phyloP scores from a whole-genome alignment of 179 eudicot species.

The Carnegiea gigantea region DNA sequence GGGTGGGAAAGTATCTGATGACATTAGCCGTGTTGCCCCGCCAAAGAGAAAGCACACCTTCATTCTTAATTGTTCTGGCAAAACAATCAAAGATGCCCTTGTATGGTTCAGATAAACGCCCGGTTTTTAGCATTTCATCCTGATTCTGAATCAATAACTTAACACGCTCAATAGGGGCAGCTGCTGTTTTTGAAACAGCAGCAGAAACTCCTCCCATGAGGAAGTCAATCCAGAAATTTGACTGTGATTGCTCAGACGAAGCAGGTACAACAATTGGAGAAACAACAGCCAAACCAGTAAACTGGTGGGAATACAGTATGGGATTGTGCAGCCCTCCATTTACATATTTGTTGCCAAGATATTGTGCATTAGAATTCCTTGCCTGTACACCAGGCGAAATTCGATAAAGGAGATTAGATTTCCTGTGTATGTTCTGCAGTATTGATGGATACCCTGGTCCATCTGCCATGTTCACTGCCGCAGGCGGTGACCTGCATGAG shows the following conservation, averaged over 20 bases:
- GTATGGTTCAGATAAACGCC: conserved; percentile 54
- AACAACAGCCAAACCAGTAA: conserved; percentile 24
- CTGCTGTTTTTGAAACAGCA: conserved; percentile 58
- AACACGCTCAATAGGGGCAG: conserved; percentile 58
- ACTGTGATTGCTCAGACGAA: conserved; percentile 35
- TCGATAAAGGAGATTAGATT: conserved; percentile 38
- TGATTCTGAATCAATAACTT: conserved; percentile 60
- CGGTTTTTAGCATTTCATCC: conserved; percentile 57
- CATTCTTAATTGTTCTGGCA: conserved; percentile 54
- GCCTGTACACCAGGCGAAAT: conserved; percentile 33
- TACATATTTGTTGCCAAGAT: conserved; percentile 26
- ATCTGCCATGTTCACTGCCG: conserved; percentile 40
- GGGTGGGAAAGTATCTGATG: conserved; percentile 63
- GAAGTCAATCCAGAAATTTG: conserved; percentile 43
- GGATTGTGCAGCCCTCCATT: conserved; percentile 38
- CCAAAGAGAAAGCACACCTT: conserved; percentile 59
- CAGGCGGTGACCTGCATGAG: conserved; percentile 31
- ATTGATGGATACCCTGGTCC: conserved; percentile 39
- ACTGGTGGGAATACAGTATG: conserved; percentile 15
- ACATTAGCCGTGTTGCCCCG: conserved; percentile 59
- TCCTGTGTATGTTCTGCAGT: conserved; percentile 40
- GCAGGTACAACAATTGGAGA: conserved; percentile 42
- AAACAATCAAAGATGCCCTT: conserved; percentile 56
- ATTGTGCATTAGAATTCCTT: conserved; percentile 26
- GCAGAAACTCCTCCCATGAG: conserved; percentile 62